Evolutionary conservation across 805 yeast genomes (phyloP), one percentile per base, ranked within the genome.

Genomic region (Zygosaccharomyces siamensis): DNA sequence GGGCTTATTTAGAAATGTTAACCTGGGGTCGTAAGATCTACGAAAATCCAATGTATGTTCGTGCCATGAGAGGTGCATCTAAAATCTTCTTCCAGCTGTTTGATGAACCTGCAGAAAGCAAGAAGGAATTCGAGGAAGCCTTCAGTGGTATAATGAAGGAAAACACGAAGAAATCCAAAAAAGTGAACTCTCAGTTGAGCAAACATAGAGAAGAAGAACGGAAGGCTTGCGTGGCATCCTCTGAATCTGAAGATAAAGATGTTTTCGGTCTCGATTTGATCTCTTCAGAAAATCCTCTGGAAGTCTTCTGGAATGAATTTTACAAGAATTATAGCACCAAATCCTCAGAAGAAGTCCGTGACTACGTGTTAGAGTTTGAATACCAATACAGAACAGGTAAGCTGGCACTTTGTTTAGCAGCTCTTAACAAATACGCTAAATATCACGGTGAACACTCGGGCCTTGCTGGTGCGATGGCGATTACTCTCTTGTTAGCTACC

Each of bases 1-100:
- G 95, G 54, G 83, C 92, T 7, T 93, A 92, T 63, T 57, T 86
- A 26, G 83, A 81, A 16, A 79, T 87, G 78, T 56, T 90, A 44
- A 67, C 73, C 43, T 93, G 98, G 98, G 96, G 83, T 48, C 95
- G 90, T 64, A 64, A 70, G 18, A 65, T 93, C 40, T 89, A 75
- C 63, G 63, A 79, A 7, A 80, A 85, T 30, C 89, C 95, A 3
- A 76, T 85, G 45, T 88, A 79, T 61, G 72, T 78, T n/a, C 77
- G 93, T 47, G 86, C 86, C 0, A 73, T 84, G 50, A 67, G 70
- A 39, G 95, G 93, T 1, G 77, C 89, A 31, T 68, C 83, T 24
- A 68, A 73, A 16, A 65, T 86, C 32, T 79, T 82, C 56, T 69
- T 84, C 44, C 77, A 74, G 11, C 36, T 63, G 6, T 40, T 57